Conservation (phyloP, 2,329 filamentous ascomycete genomes). For the Diplodia intermedia region DNA sequence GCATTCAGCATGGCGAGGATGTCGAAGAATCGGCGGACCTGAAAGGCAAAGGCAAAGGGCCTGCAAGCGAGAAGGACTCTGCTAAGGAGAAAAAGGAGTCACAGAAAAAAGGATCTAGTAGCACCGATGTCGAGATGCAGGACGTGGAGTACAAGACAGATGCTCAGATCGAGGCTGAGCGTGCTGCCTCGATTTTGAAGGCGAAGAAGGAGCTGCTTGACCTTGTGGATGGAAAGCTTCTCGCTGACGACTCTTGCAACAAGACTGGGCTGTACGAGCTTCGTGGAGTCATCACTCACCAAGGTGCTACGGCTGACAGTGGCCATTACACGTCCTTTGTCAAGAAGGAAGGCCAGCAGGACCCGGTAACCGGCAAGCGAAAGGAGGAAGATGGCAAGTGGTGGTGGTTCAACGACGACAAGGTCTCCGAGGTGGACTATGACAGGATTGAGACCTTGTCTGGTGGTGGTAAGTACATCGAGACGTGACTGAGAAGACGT, state of each 20-base stretch:
- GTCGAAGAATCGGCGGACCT: constrained; percentile 49
- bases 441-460: constrained; percentile 91
- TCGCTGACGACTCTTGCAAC: constrained; percentile 82
- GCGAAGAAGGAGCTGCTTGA: constrained; percentile 88
- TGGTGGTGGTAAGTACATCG: constrained; percentile 72
- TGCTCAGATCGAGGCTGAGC: constrained; percentile 88
- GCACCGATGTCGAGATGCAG: constrained; percentile 72
- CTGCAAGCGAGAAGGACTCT: constrained; percentile 43
- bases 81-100: constrained; percentile 55
- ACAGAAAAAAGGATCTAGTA: constrained; percentile 61
- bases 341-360: constrained; percentile 81
- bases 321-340: constrained; percentile 98
- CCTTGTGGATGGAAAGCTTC: constrained; percentile 76
- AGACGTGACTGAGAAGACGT: not conserved
- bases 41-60: constrained; percentile 58
- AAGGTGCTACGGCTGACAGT: constrained; percentile 94
- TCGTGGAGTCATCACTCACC: constrained; percentile 91
- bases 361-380: constrained; percentile 77
- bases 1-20: constrained; percentile 62
- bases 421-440: constrained; percentile 86
- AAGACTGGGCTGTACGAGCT: constrained; percentile 96
- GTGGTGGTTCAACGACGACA: constrained; percentile 99
- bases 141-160: constrained; percentile 87
- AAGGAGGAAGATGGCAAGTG: constrained; percentile 89
- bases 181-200: constrained; percentile 72